These are phyloP conservation scores for Erodium chrysanthum DNA, from an alignment of 441 rosid genomes.

Conservation along the genomic window DNA sequence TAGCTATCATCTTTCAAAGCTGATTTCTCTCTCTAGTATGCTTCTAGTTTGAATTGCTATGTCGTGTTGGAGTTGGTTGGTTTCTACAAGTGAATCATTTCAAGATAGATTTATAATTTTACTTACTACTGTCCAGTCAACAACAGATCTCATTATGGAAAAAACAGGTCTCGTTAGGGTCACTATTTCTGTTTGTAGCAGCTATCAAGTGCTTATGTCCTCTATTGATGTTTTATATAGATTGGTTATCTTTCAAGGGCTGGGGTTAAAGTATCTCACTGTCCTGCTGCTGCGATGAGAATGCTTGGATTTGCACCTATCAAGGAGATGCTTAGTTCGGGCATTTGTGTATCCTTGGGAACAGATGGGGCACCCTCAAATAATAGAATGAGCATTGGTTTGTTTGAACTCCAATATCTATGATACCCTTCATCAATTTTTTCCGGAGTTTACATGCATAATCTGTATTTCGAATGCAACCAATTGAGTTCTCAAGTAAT, in stretches of 20 bases:
- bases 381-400: slow-evolving; percentile 77
- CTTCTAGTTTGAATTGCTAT: not conserved
- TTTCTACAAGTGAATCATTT: not conserved
- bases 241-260: slow-evolving; percentile 51
- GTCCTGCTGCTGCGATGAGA: slow-evolving; percentile 70
- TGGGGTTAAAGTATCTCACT: slow-evolving; percentile 64
- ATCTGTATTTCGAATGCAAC: not conserved
- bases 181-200: not conserved
- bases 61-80: not conserved
- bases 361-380: slow-evolving; percentile 79
- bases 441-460: not conserved
- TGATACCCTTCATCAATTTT: not conserved
- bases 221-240: slow-evolving; percentile 22
- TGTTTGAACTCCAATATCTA: slow-evolving; percentile 19
- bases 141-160: not conserved
- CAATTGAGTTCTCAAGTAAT: not conserved
- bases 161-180: not conserved
- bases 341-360: slow-evolving; percentile 57
- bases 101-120: not conserved
- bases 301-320: slow-evolving; percentile 70
- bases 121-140: not conserved
- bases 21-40: not conserved
- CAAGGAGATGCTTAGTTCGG: slow-evolving; percentile 53
- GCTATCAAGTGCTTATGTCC: not conserved
- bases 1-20: not conserved